Evolutionary conservation across 345 rosid species (phyloP).

Genomic region (Lagerstroemia speciosa): DNA sequence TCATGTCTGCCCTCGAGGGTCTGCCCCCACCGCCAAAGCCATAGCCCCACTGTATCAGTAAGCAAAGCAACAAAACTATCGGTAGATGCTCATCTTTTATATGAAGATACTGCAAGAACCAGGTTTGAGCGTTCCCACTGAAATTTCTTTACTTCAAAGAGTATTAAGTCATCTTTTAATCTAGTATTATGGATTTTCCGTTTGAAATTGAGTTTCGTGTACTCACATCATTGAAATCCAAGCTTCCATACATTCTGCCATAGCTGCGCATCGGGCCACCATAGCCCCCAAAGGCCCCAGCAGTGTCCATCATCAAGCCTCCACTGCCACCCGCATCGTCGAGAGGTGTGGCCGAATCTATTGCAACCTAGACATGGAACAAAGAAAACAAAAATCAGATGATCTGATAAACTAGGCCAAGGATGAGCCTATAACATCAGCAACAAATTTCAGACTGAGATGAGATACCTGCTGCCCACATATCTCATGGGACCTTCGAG

Average conservation of each 20-base stretch:
- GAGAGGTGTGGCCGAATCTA: slow-evolving; percentile 92
- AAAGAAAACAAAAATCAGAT: background rate
- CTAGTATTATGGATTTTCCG: background rate
- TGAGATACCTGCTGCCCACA: slow-evolving; percentile 86
- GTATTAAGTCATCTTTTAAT: background rate
- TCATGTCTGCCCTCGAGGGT: slow-evolving; percentile 81
- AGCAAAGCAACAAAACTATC: background rate
- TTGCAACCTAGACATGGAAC: slow-evolving; percentile 61
- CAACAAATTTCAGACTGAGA: background rate
- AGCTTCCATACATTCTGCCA: slow-evolving; percentile 73
- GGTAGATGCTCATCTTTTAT: background rate
- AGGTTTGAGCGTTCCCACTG: background rate
- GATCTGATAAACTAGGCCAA: background rate
- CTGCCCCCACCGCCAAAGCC: slow-evolving; percentile 34
- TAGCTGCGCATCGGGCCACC: slow-evolving; percentile 81
- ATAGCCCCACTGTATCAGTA: slow-evolving; percentile 12
- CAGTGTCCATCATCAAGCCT: slow-evolving; percentile 37
- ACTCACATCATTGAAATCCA: slow-evolving; percentile 68
- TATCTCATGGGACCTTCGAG: slow-evolving; percentile 85
- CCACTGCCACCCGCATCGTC: slow-evolving; percentile 72
- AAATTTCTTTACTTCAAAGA: background rate
- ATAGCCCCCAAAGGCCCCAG: slow-evolving; percentile 61
- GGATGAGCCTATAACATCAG: background rate
- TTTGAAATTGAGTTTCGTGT: background rate
- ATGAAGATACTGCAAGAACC: background rate